These are phyloP conservation scores for Eutrema heterophyllum DNA, from an alignment of 345 rosid species.

Conservation along the genomic window DNA sequence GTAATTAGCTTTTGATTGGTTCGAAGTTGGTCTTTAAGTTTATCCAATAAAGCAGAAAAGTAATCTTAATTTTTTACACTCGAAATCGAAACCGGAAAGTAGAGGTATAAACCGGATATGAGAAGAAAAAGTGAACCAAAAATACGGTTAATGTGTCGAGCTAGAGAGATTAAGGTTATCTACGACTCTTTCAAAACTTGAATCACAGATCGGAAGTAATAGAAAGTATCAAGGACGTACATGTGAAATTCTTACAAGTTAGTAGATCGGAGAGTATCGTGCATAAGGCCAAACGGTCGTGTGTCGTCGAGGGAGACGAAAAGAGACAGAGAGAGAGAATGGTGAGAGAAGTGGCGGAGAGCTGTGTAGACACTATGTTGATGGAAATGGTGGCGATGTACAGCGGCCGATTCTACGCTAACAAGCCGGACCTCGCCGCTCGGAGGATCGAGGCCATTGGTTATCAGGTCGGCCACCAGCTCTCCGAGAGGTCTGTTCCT, in stretches of 20 bases:
- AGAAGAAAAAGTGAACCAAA: not conserved
- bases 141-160: not conserved
- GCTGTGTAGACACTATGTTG: conserved; percentile 76
- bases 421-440: conserved; percentile 96
- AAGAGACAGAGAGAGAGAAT: conserved; percentile 27
- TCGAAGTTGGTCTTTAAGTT: not conserved
- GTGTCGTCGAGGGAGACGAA: not conserved
- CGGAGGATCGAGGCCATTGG: conserved; percentile 99
- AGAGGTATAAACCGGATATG: not conserved
- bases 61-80: not conserved
- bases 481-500: conserved; percentile 74
- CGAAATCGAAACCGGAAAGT: not conserved
- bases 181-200: not conserved
- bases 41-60: not conserved
- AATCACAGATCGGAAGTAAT: not conserved
- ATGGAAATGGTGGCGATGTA: conserved; percentile 87
- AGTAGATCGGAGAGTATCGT: conserved; percentile 23
- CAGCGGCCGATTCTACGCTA: conserved; percentile 75
- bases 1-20: not conserved
- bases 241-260: conserved; percentile 4
- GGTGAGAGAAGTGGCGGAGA: conserved; percentile 94
- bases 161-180: not conserved
- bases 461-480: conserved; percentile 99
- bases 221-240: not conserved
- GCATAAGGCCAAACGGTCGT: conserved; percentile 1